Evolutionary conservation across 257 asterid species (phyloP), one percentile per base, ranked within the genome.

Genomic region (Solanum infundibuliforme): DNA sequence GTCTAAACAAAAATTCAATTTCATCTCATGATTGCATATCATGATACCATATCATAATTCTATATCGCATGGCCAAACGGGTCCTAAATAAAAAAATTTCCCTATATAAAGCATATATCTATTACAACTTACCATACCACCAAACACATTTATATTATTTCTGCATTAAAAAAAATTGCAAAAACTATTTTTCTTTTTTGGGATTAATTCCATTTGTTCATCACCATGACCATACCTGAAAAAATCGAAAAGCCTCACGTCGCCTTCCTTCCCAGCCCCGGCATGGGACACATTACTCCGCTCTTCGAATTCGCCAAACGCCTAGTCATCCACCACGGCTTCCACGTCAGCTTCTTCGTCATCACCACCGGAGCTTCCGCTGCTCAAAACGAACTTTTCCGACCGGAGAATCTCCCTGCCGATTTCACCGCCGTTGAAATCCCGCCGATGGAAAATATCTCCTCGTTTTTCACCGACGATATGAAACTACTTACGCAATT

Each of bases 201-300:
- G 11, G 9, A 36, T 14, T 10, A 65, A n/a, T 74, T 75, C 9
- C 2, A 21, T 35, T 74, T 36, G 13, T 35, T 73, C n/a, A 20
- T 20, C 81, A 46, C 66, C 12, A 79, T 46, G 85, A 52, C 66
- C 3, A 43, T 29, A 14, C 18, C 85, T 2, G 66, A 81, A 27
- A 12, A 8, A 43, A 58, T 72, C 0, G 14, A 32, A 7, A 90
- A 87, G 27, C 89, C 88, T 1, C 91, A 92, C 23, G 35, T 93
- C 0, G 91, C 93, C 9, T 60, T 93, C 48, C 92, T 93, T 20
- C 89, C 92, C 1, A 90, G 93, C 88, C 92, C 94, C 3, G 92
- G 96, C 58, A 90, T 92, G 91, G 96, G 96, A 7, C 94, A 93
- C 86, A 12, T 92, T 11, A 69, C 76, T 12, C 93, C 92, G 2